Evolutionary conservation across 257 asterid genomes (phyloP).

Genomic region (Petrea volubilis): DNA sequence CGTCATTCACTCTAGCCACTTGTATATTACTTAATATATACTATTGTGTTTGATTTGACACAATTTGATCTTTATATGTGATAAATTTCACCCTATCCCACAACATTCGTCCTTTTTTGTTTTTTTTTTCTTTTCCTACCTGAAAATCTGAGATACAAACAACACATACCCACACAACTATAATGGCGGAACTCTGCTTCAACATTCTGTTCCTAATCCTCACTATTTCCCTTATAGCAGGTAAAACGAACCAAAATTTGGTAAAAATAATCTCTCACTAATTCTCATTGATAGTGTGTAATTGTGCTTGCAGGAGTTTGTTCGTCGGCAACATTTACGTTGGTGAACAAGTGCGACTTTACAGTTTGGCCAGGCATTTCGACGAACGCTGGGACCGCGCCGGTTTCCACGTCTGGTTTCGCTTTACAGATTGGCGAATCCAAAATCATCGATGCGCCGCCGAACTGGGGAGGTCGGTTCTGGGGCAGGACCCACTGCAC

Average conservation of each 20-base stretch:
- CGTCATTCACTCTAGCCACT: too few relatives aligned
- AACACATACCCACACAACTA: not conserved
- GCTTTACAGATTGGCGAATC: conserved; percentile 63
- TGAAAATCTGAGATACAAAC: too few relatives aligned
- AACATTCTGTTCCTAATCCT: conserved; percentile 37
- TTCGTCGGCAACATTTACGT: conserved; percentile 64
- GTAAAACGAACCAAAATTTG: too few relatives aligned
- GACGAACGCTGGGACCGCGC: conserved; percentile 77
- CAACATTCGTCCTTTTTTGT: too few relatives aligned
- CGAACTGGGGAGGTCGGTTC: conserved; percentile 90
- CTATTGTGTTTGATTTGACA: too few relatives aligned
- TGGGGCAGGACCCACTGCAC: conserved; percentile 90
- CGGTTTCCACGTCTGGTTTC: conserved; percentile 71
- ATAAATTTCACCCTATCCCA: too few relatives aligned
- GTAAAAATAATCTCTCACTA: not conserved
- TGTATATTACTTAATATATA: too few relatives aligned
- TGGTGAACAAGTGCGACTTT: conserved; percentile 68
- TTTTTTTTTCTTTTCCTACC: too few relatives aligned
- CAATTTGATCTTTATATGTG: too few relatives aligned
- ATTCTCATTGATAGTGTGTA: too few relatives aligned
- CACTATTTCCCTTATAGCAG: conserved; percentile 42
- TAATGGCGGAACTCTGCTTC: conserved; percentile 38
- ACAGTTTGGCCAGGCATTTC: conserved; percentile 92
- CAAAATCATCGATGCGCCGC: conserved; percentile 51
- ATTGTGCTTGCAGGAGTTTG: conserved; percentile 39